Base-by-base conservation (phyloP, 495 filamentous ascomycete genomes). In the Aspergillus ostianus region DNA sequence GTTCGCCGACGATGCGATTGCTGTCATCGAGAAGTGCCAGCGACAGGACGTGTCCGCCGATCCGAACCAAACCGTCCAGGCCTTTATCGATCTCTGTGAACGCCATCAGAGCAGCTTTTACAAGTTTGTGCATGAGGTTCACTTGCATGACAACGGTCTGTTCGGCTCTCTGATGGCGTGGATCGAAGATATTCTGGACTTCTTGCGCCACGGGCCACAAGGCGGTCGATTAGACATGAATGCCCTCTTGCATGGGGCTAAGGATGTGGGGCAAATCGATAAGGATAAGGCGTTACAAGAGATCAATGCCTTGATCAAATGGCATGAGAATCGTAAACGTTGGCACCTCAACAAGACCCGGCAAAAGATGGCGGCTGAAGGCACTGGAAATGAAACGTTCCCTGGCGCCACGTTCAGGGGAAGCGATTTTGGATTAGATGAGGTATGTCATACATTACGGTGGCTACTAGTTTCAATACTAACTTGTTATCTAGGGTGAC, bases 341-440 rank as follows among this genome's bases (percentile, higher is more conserved):
- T 98, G 94, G 94, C 94, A 98, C 65, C 84, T 95, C 57, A 91
- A 95, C 71, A 98, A 98, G 79, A 98, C 94, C 8, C 79, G 93
- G 57, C 94, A 97, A 77, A 98, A 98, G 81, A 98, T 98, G 94
- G 94, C 94, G 5, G 90, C 90, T 17, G 90, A 91, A 60, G 90
- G 87, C 6, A 80, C 75, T 0, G 80, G 74, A 21, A 70, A 49
- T 46, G 68, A 77, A 6, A 52, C 58, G 1, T 71, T 72, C n/a
- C 77, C 77, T 8, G 85, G 82, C 54, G 68, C 81, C 10, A 80
- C 74, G 20, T 93, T 96, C 75, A 82, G 76, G 61, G 82, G 83
- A 41, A 86, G 81, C 58, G 93, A 97, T 71, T 98, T 98, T 74
- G 95, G 95, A 13, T 77, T 98, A 6, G 85, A 96, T 67, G 84